Conservation (phyloP, 306 rosid species). For the Arachis hypogaea region DNA sequence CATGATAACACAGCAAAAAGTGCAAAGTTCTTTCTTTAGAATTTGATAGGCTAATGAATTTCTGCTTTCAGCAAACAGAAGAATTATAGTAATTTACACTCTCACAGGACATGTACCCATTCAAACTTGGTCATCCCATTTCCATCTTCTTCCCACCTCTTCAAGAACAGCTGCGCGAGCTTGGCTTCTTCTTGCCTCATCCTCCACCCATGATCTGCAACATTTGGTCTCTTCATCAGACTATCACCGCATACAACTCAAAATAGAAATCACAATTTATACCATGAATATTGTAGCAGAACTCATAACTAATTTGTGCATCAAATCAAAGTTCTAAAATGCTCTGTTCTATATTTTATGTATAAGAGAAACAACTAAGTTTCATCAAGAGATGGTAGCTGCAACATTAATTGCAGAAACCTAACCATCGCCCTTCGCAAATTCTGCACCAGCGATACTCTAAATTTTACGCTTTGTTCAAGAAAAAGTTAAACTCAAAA, state of each 20-base stretch:
- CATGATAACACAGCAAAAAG: slow-evolving; percentile 8
- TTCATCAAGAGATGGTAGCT: not conserved
- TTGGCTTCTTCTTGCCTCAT: slow-evolving; percentile 83
- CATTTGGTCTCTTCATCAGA: slow-evolving; percentile 39
- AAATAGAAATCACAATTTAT: slow-evolving; percentile 25
- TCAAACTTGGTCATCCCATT: slow-evolving; percentile 71
- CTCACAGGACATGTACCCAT: not conserved
- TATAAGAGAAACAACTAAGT: slow-evolving; percentile 15
- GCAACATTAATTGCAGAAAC: not conserved
- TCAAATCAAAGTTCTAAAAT: not conserved
- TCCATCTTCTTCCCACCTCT: slow-evolving; percentile 95
- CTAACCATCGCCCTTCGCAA: not conserved
- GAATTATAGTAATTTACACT: slow-evolving; percentile 37
- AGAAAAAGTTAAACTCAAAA: slow-evolving; percentile 1
- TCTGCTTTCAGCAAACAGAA: not conserved
- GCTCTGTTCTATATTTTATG: not conserved
- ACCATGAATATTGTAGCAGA: slow-evolving; percentile 9
- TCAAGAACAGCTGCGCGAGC: slow-evolving; percentile 87
- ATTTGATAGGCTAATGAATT: slow-evolving; percentile 32
- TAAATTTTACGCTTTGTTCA: not conserved
- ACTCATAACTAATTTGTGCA: not conserved
- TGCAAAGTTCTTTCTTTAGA: slow-evolving; percentile 18
- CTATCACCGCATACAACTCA: slow-evolving; percentile 7
- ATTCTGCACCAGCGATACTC: not conserved
- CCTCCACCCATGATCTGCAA: slow-evolving; percentile 99